A percentile compares a stretch with the other conserved stretches of the same genome.
Conservation (phyloP, 176 grass and related monocot species). For the Ensete ventricosum region DNA sequence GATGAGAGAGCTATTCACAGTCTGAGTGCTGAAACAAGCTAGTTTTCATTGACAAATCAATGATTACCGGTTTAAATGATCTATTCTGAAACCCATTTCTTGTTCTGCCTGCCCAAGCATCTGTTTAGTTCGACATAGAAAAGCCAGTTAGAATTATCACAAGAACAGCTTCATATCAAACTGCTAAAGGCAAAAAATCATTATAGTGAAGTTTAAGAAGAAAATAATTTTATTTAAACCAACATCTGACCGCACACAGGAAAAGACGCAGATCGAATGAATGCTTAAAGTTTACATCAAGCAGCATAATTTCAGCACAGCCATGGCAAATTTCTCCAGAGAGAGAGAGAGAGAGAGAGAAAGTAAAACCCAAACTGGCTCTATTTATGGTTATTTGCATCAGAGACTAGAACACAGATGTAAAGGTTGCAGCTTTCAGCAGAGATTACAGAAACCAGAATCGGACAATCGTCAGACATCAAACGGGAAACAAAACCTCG, state of each 20-base stretch:
- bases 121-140: slow-evolving; percentile 16
- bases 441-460: not conserved
- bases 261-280: not conserved
- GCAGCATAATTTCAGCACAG: no score
- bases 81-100: slow-evolving; percentile 94
- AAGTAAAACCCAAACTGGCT: not conserved
- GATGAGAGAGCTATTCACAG: no score
- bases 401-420: no score
- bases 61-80: slow-evolving; percentile 65
- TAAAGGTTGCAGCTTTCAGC: no score
- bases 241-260: not conserved
- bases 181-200: not conserved
- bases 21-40: no score
- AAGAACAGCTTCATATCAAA: not conserved
- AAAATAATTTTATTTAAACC: not conserved
- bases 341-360: not conserved
- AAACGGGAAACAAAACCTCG: not conserved
- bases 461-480: not conserved
- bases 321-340: not conserved
- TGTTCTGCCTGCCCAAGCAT: slow-evolving; percentile 71
- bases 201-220: not conserved
- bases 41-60: not conserved
- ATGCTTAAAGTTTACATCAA: not conserved
- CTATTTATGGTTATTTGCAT: no score
- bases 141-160: not conserved